Base-by-base conservation (phyloP, 208 protist species). In the Porcisia hertigi region DNA sequence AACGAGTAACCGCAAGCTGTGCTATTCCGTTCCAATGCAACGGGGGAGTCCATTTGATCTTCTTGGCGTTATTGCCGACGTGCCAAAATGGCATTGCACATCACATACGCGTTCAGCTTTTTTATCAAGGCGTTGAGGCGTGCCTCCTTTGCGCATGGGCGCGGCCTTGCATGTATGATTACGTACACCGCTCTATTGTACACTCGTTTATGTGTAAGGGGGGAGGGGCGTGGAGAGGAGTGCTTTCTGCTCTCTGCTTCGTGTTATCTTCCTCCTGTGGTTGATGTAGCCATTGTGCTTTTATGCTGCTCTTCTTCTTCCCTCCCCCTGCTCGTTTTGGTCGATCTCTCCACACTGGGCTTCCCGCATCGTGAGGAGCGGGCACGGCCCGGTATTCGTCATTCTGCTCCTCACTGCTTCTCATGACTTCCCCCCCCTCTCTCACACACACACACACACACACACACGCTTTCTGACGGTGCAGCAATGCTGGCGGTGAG, bases 401-500 rank as follows among this genome's bases (percentile, higher is more conserved):
- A 8, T 11, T 4, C 39, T 16, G 14, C 52, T 39, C 30, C 55
- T 71, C 34, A n/a, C 34, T 58, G 23, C 25, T 66, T 34, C 20
- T 47, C 34, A 25, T 11, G 4, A 9, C 45, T 8, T 34, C 25
- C 9, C 8, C 34, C 14, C 36, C 59, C 12, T 11, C 16, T 62
- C 9, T 16, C 53, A 43, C 36, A 60, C 9, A 16, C 41, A 70
- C 23, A 59, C 55, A 59, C 55, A 30, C 23, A 59, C 55, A 4
- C 47, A 52, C 47, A 52, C 30, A 70, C 16, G 52, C 60, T 65
- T 20, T 36, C 60, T 65, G 60, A 39, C 16, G 60, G 18, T 23
- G 34, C 4, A 18, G 63, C 34, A 23, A 85, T 83, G 78, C 70
- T 86, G 52, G 67, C 79, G 23, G 45, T 86, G 55, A 65, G 76